Evolutionary conservation across 2,329 filamentous ascomycete species (phyloP).

Genomic region (Phyllosticta citrichinensis): DNA sequence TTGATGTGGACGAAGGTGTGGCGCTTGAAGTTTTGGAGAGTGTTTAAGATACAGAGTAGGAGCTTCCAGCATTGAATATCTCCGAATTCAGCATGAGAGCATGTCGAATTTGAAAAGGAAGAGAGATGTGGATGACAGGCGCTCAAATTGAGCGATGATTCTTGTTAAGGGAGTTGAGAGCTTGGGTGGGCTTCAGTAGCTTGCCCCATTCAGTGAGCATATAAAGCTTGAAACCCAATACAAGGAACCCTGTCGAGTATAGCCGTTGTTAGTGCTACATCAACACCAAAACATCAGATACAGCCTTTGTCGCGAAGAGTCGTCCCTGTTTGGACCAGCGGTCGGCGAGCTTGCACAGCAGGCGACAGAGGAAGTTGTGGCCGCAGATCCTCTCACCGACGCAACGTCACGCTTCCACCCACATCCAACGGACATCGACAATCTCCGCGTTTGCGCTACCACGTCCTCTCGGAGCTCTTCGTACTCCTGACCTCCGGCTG

Average conservation of each 20-base stretch:
- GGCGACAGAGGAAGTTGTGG: background rate
- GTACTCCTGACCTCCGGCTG: background rate
- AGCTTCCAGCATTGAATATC: background rate
- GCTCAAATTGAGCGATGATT: background rate
- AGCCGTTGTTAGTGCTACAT: background rate
- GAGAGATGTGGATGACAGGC: background rate
- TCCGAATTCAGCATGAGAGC: background rate
- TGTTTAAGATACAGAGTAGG: background rate
- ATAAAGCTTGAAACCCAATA: background rate
- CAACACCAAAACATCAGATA: background rate
- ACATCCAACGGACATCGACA: background rate
- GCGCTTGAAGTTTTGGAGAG: background rate
- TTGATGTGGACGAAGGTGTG: background rate
- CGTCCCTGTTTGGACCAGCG: background rate
- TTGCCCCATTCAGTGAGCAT: background rate
- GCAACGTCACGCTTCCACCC: background rate
- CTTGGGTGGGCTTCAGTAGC: background rate
- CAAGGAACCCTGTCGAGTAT: background rate
- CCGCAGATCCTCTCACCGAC: background rate
- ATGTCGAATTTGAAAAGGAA: background rate
- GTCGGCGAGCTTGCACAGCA: background rate
- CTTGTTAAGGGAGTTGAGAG: background rate
- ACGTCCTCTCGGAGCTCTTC: background rate
- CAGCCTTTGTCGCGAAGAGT: background rate
- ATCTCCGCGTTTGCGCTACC: background rate